Base-by-base conservation (phyloP, 2,329 filamentous ascomycete species). In the Mycogone perniciosa region DNA sequence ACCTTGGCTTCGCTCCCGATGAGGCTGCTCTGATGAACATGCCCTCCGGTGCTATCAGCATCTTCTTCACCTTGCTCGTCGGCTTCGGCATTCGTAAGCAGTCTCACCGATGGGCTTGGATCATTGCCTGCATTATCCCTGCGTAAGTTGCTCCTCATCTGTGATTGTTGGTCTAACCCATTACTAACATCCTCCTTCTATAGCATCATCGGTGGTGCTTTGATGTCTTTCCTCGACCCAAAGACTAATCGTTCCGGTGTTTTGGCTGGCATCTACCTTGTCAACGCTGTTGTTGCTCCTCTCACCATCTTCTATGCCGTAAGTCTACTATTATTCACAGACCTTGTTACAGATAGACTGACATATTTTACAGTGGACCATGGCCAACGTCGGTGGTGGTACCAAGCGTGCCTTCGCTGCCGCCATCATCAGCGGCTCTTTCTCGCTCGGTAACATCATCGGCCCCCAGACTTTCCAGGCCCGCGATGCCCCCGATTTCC, bases 391-490 rank as follows among this genome's bases (percentile, higher is more conserved):
- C 42, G 73, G 71, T 5, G 76, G 76, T 5, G 70, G 71, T 26
- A 79, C 76, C 4, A 80, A 79, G 64, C 72, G 76, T 29, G 71
- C 75, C 8, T 74, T 76, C 46, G 75, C 75, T 3, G 69, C 71
- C 7, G 74, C 75, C 13, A 62, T 76, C 46, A 68, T 79, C 56
- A 72, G 72, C 44, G 73, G 73, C 29, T 71, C 71, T 13, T 80
- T 79, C 60, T 75, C 75, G 0, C 62, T 78, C 4, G 77, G 76
- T 11, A 81, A 79, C 60, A 76, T 80, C 50, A 80, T 81, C 54
- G 77, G 77, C 0, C 77, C 77, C 1, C 74, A 80, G 60, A 80
- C 76, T 3, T 80, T 81, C 65, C 74, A 75, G 57, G 68, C 68
- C 2, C 67, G 67, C 38, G 76, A 81, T 53, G 75, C 71, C 0